Evolutionary conservation across 2,329 filamentous ascomycete genomes (phyloP), one percentile per base, ranked within the genome.

Genomic region (Amauroascus niger): DNA sequence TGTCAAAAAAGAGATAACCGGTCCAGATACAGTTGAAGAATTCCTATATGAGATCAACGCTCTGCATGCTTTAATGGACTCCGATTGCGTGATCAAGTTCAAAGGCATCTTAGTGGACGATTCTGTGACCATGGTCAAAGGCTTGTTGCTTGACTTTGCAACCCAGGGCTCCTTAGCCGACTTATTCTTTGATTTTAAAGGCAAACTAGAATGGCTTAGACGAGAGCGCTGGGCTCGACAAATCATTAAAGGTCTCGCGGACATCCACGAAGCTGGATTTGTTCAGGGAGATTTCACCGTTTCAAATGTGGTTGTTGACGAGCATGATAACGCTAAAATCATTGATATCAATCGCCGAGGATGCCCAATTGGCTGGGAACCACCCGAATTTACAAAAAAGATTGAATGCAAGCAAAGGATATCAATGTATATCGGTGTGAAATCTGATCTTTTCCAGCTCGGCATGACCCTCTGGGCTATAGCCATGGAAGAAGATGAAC

Each of bases 1-100:
- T 62, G 95, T 98, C 71, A 97, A 97, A 70, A 98, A 98, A 68
- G 93, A 98, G 65, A 97, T 98, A 14, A 93, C 93, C 0, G 90
- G 91, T 1, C 91, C 90, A 1, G 91, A 97, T 63, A 93, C 88
- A 0, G 84, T 97, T 18, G 91, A 97, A 58, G 93, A 97, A 67
- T 98, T 98, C 64, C 75, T 97, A 1, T 98, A 98, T 68, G 93
- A 98, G 71, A 87, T 96, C 67, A 96, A 97, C 67, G 91, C 91
- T 2, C 80, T 98, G n/a, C 84, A 86, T 67, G 81, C 82, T 28
- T 76, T 98, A 14, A 77, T 79, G 40, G 81, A 80, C 54, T 87
- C 88, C 1, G 75, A 77, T 5, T 84, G 85, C 62, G 88, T 97
- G 55, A 93, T 97, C 57, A 78, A 82, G 47, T 88, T 97, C 62